Evolutionary conservation across 768 basidiomycete genomes (phyloP).

Genomic region (Mycena chlorophos): DNA sequence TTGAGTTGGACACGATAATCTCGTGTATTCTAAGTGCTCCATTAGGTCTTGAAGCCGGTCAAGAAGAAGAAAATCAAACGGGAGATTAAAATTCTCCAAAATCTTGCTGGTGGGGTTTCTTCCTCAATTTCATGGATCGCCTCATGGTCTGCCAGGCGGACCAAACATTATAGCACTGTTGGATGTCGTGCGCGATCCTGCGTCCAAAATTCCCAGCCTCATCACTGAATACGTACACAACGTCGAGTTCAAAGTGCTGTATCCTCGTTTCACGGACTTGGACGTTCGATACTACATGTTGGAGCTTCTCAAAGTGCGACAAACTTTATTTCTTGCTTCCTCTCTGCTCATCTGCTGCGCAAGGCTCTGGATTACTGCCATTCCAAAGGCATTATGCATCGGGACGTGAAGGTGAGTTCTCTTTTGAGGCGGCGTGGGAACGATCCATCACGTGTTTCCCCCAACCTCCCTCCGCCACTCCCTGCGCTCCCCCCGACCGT

Average conservation of each 20-base stretch:
- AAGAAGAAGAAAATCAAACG: slow-evolving; percentile 99
- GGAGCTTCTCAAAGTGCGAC: slow-evolving; percentile 82
- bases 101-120: slow-evolving; percentile 71
- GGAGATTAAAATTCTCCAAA: slow-evolving; percentile 97
- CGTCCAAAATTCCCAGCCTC: slow-evolving; percentile 95
- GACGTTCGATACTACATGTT: slow-evolving; percentile 97
- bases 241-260: slow-evolving; percentile 94
- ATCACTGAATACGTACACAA: slow-evolving; percentile 99
- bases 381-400: slow-evolving; percentile 98
- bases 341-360: slow-evolving; percentile 21
- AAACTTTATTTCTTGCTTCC: background rate
- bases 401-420: slow-evolving; percentile 98
- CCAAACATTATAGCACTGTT: slow-evolving; percentile 92
- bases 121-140: background rate
- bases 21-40: no score
- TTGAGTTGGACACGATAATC: no score
- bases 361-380: slow-evolving; percentile 97
- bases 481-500: no score
- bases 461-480: no score
- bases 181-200: slow-evolving; percentile 94
- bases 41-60: slow-evolving; percentile 88
- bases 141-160: slow-evolving; percentile 28
- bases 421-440: no score
- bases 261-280: slow-evolving; percentile 92
- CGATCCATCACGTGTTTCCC: no score